These are phyloP conservation scores for Schizonepeta tenuifolia DNA, from an alignment of 257 asterid genomes.

Conservation along the genomic window DNA sequence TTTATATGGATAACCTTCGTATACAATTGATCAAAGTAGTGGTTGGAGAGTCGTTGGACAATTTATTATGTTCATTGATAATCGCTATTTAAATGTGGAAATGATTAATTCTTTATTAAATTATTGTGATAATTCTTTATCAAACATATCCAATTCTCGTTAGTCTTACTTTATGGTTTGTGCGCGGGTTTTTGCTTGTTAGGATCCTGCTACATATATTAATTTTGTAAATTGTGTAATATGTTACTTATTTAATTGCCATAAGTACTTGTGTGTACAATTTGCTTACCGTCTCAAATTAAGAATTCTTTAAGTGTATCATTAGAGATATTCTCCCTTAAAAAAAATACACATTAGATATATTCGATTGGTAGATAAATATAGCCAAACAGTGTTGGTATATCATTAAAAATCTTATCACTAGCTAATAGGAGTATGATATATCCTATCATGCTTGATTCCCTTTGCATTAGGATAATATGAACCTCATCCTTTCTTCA, in stretches of 20 bases:
- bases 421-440: background rate
- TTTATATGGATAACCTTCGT: no score
- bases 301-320: no score
- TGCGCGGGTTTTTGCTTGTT: background rate
- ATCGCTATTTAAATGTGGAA: no score
- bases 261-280: background rate
- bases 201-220: no score
- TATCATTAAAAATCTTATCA: constrained; percentile 1
- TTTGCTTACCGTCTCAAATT: background rate
- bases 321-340: background rate
- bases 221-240: background rate
- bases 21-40: no score
- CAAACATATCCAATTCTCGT: no score
- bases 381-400: background rate
- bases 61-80: no score
- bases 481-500: background rate
- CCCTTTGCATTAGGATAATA: background rate
- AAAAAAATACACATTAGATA: no score
- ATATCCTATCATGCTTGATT: background rate
- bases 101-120: no score
- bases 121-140: no score
- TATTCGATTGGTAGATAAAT: background rate
- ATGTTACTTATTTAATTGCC: background rate
- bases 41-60: no score
- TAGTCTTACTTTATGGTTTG: background rate